Base-by-base conservation (phyloP, 257 asterid species). In the Solanum neorickii region DNA sequence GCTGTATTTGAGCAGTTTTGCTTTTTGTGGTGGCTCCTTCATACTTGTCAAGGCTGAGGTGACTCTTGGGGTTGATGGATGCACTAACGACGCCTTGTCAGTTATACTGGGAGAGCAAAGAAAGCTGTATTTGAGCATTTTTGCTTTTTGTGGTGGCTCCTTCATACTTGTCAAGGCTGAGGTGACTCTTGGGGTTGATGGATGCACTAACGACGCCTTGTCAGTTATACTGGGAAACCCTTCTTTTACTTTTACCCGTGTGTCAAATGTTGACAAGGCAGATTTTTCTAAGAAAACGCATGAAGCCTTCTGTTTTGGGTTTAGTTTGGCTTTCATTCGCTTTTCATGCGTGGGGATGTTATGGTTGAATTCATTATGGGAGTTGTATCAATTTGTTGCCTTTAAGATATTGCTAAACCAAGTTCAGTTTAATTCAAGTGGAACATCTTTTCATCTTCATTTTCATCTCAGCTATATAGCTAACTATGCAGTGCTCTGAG, bases 151-250 rank as follows among this genome's bases (percentile, higher is more conserved):
- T 39, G 52, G 11, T 74, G 52, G 20, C 31, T 39, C 82, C 52
- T 74, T 74, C 82, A 74, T 74, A 74, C 82, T 74, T 74, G 82
- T 74, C 82, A 74, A 74, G 82, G 82, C 82, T 74, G 82, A 74
- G 82, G 82, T 74, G 82, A 74, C 31, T 37, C 82, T 37, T 74
- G 82, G 82, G 82, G 49, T 74, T 21, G 31, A 11, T 37, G 82
- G 31, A 74, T 74, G 82, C 82, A 74, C 52, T 74, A 3, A 74
- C 82, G 82, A 74, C 49, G 82, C 82, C 82, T 74, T 74, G 82
- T 74, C 82, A 74, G 82, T 44, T 56, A 59, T 93, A 95, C 90
- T 93, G 94, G 96, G 85, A 92, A 94, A 86, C 52, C 89, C 93
- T 59, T 62, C 65, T 83, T 65, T n/a, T 75, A 23, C 76, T 42